These are phyloP conservation scores for Neobulgaria alba DNA, from an alignment of 2,329 filamentous ascomycete genomes.

Conservation along the genomic window DNA sequence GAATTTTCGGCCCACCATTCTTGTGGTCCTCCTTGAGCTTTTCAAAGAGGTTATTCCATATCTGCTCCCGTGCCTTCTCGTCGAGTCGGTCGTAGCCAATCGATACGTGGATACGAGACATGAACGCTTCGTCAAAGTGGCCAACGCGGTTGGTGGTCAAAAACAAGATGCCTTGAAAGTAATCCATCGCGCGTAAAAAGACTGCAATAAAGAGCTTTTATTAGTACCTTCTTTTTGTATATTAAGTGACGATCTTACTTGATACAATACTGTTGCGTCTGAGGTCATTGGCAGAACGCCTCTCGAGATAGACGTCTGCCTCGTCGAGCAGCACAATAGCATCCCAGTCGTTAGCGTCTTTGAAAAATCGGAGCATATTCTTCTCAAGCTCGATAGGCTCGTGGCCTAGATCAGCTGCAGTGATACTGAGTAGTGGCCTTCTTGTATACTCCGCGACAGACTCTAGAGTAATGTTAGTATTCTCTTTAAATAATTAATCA, in stretches of 20 bases:
- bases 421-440: slow-evolving; percentile 24
- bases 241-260: slow-evolving; percentile 2
- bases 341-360: slow-evolving; percentile 41
- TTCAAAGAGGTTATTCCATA: slow-evolving; percentile 25
- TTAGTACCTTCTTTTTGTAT: background rate
- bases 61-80: slow-evolving; percentile 18
- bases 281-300: slow-evolving; percentile 25
- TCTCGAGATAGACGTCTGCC: slow-evolving; percentile 41
- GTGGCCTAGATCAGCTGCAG: slow-evolving; percentile 42
- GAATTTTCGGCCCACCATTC: slow-evolving; percentile 13
- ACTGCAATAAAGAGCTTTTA: slow-evolving; percentile 12
- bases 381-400: slow-evolving; percentile 36
- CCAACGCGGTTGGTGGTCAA: slow-evolving; percentile 35
- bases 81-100: slow-evolving; percentile 27
- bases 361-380: slow-evolving; percentile 39
- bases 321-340: slow-evolving; percentile 45
- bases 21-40: slow-evolving; percentile 15
- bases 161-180: slow-evolving; percentile 36
- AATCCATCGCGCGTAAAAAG: slow-evolving; percentile 34
- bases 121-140: slow-evolving; percentile 33
- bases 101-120: slow-evolving; percentile 30
- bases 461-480: slow-evolving; percentile 7
- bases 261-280: slow-evolving; percentile 30
- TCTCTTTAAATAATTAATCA: background rate
- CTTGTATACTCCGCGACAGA: slow-evolving; percentile 22